phyloP scores from a whole-genome alignment of 208 protist species.

The Naegleria lovaniensis region DNA sequence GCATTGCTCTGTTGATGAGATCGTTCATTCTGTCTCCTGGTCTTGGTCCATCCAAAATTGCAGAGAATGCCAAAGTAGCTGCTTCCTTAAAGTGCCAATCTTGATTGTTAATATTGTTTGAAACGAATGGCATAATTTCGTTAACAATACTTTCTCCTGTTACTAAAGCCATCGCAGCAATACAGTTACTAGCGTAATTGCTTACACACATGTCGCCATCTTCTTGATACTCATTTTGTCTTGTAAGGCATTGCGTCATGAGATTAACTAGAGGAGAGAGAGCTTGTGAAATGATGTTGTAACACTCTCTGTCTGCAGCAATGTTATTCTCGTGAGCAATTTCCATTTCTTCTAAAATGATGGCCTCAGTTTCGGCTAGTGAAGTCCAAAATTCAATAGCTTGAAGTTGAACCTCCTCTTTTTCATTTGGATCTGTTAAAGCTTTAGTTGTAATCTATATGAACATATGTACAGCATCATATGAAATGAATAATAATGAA shows the following conservation, averaged over 20 bases:
- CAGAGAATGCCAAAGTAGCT: conserved; percentile 86
- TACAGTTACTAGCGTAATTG: conserved; percentile 76
- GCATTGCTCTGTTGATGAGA: conserved; percentile 72
- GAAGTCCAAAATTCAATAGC: conserved; percentile 95
- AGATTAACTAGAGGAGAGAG: conserved; percentile 70
- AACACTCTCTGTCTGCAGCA: not conserved
- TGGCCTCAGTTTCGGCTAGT: conserved; percentile 85
- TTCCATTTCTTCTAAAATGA: conserved; percentile 58
- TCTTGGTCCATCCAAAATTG: conserved; percentile 86
- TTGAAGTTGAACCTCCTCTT: conserved; percentile 80
- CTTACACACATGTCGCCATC: conserved; percentile 88
- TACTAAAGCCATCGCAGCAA: conserved; percentile 71
- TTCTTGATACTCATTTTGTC: conserved; percentile 80
- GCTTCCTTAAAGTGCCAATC: conserved; percentile 91
- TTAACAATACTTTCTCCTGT: conserved; percentile 54
- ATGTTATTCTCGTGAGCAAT: not conserved
- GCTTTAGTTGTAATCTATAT: conserved; percentile 66
- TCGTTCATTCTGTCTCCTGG: conserved; percentile 57
- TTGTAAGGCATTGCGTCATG: conserved; percentile 68
- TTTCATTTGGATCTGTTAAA: conserved; percentile 73
- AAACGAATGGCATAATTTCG: conserved; percentile 85
- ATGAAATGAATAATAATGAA: conserved; percentile 41
- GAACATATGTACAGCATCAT: too few relatives aligned
- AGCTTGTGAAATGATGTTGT: conserved; percentile 70
- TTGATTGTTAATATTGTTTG: conserved; percentile 68